A percentile compares a stretch with the other conserved stretches of the same genome.
These are phyloP conservation scores for Oehlia diaphana DNA, from an alignment of 192 early-diverging fungal species.

Conservation along the genomic window DNA sequence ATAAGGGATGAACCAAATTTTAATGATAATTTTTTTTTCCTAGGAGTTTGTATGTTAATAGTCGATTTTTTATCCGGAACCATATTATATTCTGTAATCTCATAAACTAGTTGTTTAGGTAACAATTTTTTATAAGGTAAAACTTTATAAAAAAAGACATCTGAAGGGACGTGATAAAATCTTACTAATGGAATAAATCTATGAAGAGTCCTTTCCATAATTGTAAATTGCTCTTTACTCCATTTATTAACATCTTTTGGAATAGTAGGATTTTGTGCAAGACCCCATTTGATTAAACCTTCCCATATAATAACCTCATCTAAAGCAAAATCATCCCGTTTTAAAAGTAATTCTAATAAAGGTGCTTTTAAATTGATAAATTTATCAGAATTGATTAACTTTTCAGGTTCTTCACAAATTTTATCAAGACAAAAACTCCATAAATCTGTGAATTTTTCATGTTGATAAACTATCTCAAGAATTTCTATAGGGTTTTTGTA, in stretches of 20 bases:
- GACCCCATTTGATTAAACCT: background rate
- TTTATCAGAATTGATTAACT: background rate
- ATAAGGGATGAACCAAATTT: background rate
- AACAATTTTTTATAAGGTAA: background rate
- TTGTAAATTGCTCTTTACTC: background rate
- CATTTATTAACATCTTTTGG: background rate
- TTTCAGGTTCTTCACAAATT: background rate
- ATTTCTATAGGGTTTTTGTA: background rate
- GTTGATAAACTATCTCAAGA: background rate
- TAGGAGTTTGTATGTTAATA: background rate
- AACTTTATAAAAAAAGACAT: background rate
- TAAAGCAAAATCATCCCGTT: background rate
- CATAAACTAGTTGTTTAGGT: background rate
- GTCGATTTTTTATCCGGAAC: background rate
- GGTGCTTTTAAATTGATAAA: background rate
- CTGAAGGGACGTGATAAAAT: background rate
- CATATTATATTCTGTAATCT: background rate
- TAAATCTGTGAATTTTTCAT: background rate
- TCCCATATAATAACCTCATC: conserved; percentile 1
- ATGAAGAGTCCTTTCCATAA: no score
- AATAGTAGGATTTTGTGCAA: background rate
- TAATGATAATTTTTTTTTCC: background rate
- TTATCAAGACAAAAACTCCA: background rate
- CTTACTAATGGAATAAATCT: no score
- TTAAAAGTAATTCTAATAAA: no score